These are phyloP conservation scores for Bonia amplexicaulis DNA, from an alignment of 176 grass and related monocot species.

Conservation along the genomic window DNA sequence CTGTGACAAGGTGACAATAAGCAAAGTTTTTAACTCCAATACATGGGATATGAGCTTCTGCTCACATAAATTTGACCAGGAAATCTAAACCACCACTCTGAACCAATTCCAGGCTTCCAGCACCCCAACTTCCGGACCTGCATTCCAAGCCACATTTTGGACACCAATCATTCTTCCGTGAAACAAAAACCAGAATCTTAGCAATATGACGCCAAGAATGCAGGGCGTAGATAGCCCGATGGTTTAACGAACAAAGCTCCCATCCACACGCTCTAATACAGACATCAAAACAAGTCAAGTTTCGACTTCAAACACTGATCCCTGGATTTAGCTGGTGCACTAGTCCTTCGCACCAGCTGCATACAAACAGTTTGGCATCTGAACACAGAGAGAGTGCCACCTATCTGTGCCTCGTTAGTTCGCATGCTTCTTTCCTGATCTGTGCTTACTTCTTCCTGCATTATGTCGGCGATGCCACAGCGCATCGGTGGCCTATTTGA, in stretches of 20 bases:
- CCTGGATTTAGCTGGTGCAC: neutral
- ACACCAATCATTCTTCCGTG: neutral
- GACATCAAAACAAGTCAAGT: slow-evolving; percentile 2
- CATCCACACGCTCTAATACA: slow-evolving; percentile 11
- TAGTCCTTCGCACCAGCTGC: neutral
- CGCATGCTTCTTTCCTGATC: neutral
- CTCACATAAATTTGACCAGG: neutral
- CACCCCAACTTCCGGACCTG: neutral
- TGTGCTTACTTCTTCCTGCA: neutral
- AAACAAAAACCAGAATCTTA: neutral
- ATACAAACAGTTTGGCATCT: slow-evolving; percentile 3
- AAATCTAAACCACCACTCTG: neutral
- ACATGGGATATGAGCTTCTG: neutral
- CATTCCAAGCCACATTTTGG: neutral
- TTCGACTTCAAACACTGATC: slow-evolving; percentile 9
- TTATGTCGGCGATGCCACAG: neutral
- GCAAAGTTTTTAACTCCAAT: neutral
- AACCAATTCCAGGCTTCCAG: neutral
- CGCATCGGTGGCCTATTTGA: neutral
- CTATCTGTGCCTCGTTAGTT: neutral
- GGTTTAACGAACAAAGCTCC: neutral
- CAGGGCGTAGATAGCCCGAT: neutral
- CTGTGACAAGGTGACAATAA: neutral
- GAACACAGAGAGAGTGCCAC: neutral
- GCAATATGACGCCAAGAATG: neutral